Base-by-base conservation (phyloP, 176 grass and related monocot genomes). In the Carex littledalei region DNA sequence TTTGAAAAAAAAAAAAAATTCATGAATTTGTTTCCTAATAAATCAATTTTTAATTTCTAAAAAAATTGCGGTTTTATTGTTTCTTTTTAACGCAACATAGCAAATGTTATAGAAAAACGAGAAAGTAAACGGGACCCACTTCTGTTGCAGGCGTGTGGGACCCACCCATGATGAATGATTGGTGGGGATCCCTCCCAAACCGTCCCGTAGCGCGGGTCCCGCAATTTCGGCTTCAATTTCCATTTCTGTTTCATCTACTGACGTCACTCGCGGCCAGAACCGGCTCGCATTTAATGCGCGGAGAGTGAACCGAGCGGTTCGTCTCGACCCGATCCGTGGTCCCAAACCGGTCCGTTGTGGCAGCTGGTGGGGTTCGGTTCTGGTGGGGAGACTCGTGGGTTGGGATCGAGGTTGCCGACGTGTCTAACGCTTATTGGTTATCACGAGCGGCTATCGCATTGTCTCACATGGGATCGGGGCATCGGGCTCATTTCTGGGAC, bases 381-480 rank as follows among this genome's bases (percentile, higher is more conserved):
- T 8, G 31, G 62, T 34, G 82, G 82, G 17, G 8, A 57, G 83
- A 16, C 52, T 80, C 84, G 73, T 80, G 73, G 84, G 73, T 79
- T 56, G 61, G 1, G 39, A 86, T 81, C 60, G 7, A 75, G 32
- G 15, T 78, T 49, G 84, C 32, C 47, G 35, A 78, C 14, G 17
- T 67, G 85, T 12, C 8, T 8, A 2, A 0, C 12, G 15, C 7
- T 10, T 1, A 81, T 86, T 86, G 85, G 85, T 13, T 64, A 2
- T 8, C 11, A 18, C 24, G 0, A 43, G 24, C 61, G 52, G 85
- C 26, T 69, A 41, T 50, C 12, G 20, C 54, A 49, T 68, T 80
- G 32, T 70, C 47, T 74, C 85, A 86, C 85, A 74, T 86, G 85
- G 43, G 41, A 52, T 24, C 49, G 5, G 75, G 85, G 43, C 22